Percentiles rank a stretch among this genome's conserved stretches.
These are phyloP conservation scores for Aciculosporium take DNA, from an alignment of 2,329 filamentous ascomycete genomes.

Conservation along the genomic window DNA sequence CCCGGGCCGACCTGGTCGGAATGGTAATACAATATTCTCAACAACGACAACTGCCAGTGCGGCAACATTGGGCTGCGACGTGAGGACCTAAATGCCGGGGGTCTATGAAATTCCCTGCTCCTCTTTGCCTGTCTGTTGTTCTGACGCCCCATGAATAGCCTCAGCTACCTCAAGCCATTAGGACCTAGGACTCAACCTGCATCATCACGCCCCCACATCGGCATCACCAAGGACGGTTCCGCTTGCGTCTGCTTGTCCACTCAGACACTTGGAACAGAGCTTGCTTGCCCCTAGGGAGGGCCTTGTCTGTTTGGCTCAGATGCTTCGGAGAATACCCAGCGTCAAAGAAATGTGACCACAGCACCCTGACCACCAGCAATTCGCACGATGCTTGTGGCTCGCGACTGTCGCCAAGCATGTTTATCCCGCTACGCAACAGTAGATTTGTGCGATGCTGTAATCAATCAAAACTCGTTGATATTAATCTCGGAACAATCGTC, in stretches of 20 bases:
- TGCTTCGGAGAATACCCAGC: too few relatives aligned
- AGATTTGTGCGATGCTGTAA: not conserved
- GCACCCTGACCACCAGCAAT: not conserved
- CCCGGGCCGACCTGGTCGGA: not conserved
- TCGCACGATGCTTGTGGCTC: too few relatives aligned
- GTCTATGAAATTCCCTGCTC: not conserved
- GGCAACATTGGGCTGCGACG: constrained; percentile 1
- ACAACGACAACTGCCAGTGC: not conserved
- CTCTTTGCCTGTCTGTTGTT: not conserved
- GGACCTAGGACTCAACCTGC: not conserved
- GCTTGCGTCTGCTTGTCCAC: not conserved
- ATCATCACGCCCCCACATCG: not conserved
- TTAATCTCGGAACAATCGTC: too few relatives aligned
- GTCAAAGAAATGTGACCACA: not conserved
- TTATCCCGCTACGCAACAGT: not conserved
- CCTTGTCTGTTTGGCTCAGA: too few relatives aligned
- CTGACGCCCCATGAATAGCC: not conserved
- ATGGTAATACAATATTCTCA: not conserved
- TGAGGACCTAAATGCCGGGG: not conserved
- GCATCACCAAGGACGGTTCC: not conserved
- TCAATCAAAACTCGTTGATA: too few relatives aligned
- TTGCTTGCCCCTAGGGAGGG: too few relatives aligned
- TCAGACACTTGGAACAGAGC: not conserved
- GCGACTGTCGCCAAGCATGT: too few relatives aligned
- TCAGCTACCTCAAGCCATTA: not conserved